phyloP scores from a whole-genome alignment of 176 grass and related monocot species.

The Metroxylon sagu region DNA sequence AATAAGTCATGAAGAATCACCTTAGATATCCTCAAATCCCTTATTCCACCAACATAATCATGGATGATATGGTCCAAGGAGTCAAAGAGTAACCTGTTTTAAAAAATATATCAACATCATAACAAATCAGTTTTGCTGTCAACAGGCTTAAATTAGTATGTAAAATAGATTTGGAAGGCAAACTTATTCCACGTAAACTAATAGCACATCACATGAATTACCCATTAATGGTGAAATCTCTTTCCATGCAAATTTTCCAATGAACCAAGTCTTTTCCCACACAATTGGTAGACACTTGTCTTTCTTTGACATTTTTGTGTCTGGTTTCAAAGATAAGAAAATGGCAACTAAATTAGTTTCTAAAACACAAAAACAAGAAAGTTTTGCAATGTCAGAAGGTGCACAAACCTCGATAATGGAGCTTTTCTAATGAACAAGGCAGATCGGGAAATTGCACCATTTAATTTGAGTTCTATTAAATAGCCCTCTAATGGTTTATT shows the following conservation, averaged over 20 bases:
- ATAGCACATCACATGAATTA: constrained; percentile 16
- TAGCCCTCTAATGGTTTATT: constrained; percentile 15
- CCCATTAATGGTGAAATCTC: constrained; percentile 94
- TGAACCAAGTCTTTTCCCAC: constrained; percentile 47
- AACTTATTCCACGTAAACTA: no score
- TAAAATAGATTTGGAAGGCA: no score
- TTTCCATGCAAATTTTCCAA: constrained; percentile 71
- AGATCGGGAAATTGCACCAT: constrained; percentile 66
- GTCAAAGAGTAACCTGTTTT: constrained; percentile 77
- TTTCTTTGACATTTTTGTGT: constrained; percentile 19
- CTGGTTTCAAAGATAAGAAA: constrained; percentile 47
- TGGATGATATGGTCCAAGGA: constrained; percentile 46
- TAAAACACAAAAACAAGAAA: constrained; percentile 5
- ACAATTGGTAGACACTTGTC: constrained; percentile 24
- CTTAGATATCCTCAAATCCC: constrained; percentile 65
- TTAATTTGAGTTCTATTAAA: constrained; percentile 46
- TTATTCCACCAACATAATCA: constrained; percentile 91
- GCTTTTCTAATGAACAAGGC: constrained; percentile 38
- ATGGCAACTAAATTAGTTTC: constrained; percentile 4
- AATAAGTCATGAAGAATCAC: constrained; percentile 22
- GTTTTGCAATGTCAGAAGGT: background rate
- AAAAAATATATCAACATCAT: background rate
- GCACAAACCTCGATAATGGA: constrained; percentile 59
- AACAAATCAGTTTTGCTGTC: background rate
- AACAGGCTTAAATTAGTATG: no score